phyloP scores from a whole-genome alignment of 371 early-diverging fungal species.

The Phascolomyces articulosus region DNA sequence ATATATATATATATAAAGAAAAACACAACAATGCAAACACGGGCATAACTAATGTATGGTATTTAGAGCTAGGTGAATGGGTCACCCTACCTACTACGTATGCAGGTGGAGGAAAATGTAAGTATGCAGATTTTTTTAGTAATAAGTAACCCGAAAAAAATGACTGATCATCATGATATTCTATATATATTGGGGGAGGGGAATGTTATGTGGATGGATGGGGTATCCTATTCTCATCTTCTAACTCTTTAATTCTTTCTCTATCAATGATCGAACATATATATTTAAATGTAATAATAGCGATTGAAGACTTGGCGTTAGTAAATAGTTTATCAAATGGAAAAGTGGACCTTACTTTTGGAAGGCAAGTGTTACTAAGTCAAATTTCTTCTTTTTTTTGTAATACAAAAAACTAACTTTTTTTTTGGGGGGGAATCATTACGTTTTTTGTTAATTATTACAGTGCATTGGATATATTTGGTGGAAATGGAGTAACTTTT shows the following conservation, averaged over 20 bases:
- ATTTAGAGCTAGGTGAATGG: constrained; percentile 79
- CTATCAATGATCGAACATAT: no score
- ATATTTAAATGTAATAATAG: no score
- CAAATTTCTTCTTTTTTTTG: background rate
- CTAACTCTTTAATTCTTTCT: no score
- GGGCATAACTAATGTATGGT: background rate
- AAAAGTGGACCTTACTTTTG: constrained; percentile 92
- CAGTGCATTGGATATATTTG: constrained; percentile 97
- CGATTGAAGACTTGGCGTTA: constrained; percentile 76
- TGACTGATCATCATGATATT: no score
- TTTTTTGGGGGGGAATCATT: background rate
- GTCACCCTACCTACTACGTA: constrained; percentile 91
- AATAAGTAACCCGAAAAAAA: no score
- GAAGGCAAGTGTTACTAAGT: constrained; percentile 57
- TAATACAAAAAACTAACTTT: background rate
- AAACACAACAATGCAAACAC: background rate
- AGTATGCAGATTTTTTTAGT: constrained; percentile 12
- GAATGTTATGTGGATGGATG: no score
- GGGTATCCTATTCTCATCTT: no score
- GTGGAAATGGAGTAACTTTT: constrained; percentile 84
- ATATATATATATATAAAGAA: no score
- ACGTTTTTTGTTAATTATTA: background rate
- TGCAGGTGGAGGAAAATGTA: constrained; percentile 92
- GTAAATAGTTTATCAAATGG: constrained; percentile 83
- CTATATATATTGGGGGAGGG: no score